Conservation (phyloP, 2,329 filamentous ascomycete genomes). For the Paraphaeosphaeria minitans region DNA sequence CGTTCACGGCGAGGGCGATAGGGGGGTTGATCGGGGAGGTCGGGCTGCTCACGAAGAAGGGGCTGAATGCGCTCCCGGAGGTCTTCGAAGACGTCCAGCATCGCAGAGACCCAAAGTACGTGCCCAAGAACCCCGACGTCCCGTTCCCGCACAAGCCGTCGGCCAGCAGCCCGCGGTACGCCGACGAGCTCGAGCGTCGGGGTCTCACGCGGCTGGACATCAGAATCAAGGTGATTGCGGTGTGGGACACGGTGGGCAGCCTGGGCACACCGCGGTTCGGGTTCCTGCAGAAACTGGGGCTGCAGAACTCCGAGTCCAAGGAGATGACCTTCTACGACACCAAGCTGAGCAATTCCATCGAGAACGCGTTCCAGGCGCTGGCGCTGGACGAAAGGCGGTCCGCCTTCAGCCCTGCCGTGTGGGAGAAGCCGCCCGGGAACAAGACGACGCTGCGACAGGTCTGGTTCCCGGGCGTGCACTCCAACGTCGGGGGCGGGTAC, state of each 20-base stretch:
- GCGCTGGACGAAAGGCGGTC: slow-evolving; percentile 59
- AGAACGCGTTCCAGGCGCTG: slow-evolving; percentile 62
- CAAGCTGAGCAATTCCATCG: slow-evolving; percentile 48
- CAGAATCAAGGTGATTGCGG: slow-evolving; percentile 52
- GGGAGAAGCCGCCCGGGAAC: slow-evolving; percentile 55
- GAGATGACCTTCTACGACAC: slow-evolving; percentile 57
- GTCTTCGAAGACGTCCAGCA: slow-evolving; percentile 55
- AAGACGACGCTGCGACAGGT: slow-evolving; percentile 56
- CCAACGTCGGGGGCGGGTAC: slow-evolving; percentile 58
- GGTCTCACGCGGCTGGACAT: slow-evolving; percentile 43
- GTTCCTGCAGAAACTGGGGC: slow-evolving; percentile 40
- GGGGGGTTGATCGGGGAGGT: slow-evolving; percentile 51
- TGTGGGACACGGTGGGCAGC: slow-evolving; percentile 57
- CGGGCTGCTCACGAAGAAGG: slow-evolving; percentile 56
- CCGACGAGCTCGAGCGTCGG: slow-evolving; percentile 47
- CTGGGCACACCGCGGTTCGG: slow-evolving; percentile 55
- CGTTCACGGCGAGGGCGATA: slow-evolving; percentile 52
- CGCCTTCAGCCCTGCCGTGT: slow-evolving; percentile 59
- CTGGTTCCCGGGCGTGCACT: slow-evolving; percentile 62
- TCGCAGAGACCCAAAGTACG: slow-evolving; percentile 50
- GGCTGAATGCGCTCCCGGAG: slow-evolving; percentile 52
- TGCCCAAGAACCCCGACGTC: slow-evolving; percentile 51
- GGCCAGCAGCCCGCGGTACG: slow-evolving; percentile 50
- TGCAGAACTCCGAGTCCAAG: slow-evolving; percentile 43
- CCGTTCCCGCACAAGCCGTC: slow-evolving; percentile 56